These are phyloP conservation scores for Sporothrix pseudoabietina DNA, from an alignment of 2,329 filamentous ascomycete species.

Conservation along the genomic window DNA sequence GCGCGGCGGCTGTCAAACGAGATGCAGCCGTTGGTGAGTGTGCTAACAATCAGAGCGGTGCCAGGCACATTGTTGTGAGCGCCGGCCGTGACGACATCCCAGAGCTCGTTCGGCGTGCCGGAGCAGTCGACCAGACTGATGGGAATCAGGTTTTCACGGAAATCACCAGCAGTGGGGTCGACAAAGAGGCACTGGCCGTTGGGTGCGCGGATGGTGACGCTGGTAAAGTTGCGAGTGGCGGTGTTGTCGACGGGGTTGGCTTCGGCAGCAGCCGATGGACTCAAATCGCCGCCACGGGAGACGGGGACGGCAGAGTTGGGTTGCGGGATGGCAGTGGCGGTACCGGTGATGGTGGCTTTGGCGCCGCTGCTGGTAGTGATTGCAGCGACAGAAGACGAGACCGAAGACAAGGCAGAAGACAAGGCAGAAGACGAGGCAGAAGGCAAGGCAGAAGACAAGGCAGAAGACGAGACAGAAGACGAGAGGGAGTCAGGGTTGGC, in stretches of 20 bases:
- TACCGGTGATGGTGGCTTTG: slow-evolving; percentile 21
- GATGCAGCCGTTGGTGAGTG: slow-evolving; percentile 55
- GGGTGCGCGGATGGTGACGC: slow-evolving; percentile 50
- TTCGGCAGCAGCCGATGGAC: slow-evolving; percentile 54
- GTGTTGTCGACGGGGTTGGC: slow-evolving; percentile 51
- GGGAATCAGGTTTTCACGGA: slow-evolving; percentile 57
- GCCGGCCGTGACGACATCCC: slow-evolving; percentile 54
- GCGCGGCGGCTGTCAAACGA: slow-evolving; percentile 52
- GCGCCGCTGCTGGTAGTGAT: background rate
- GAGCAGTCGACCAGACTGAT: slow-evolving; percentile 50
- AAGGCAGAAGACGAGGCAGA: background rate
- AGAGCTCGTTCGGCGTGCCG: slow-evolving; percentile 51
- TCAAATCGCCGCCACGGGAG: slow-evolving; percentile 52
- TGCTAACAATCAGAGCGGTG: slow-evolving; percentile 52
- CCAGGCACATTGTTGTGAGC: slow-evolving; percentile 51
- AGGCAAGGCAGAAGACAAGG: too few species aligned
- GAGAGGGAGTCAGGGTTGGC: slow-evolving; percentile 19
- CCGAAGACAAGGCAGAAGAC: background rate
- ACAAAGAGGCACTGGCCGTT: slow-evolving; percentile 56
- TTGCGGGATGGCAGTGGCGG: slow-evolving; percentile 42
- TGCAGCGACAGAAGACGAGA: background rate
- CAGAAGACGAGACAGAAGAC: background rate
- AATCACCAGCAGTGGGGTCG: slow-evolving; percentile 56
- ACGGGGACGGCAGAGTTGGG: slow-evolving; percentile 51
- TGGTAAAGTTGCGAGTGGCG: slow-evolving; percentile 50